Evolutionary conservation across 345 rosid species (phyloP).

Genomic region (Anastatica hierochuntica): DNA sequence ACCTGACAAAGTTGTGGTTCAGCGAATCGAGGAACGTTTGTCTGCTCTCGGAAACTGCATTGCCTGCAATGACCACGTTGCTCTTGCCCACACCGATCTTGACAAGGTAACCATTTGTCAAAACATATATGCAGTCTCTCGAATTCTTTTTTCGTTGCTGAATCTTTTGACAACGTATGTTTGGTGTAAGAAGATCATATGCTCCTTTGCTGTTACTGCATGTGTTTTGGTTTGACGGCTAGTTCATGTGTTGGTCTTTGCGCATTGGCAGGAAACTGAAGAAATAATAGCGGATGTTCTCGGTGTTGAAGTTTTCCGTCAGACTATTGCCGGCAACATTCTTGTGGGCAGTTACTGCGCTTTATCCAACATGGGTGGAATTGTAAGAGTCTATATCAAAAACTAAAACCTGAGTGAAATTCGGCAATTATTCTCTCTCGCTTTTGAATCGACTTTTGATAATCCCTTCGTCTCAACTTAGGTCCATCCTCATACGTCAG

Average conservation of each 20-base stretch:
- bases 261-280: slow-evolving; percentile 59
- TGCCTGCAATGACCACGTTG: slow-evolving; percentile 95
- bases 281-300: slow-evolving; percentile 93
- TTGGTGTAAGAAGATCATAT: no score
- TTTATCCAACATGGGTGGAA: slow-evolving; percentile 81
- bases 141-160: no score
- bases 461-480: slow-evolving; percentile 9
- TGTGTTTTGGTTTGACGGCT: background rate
- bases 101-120: slow-evolving; percentile 29
- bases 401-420: no score
- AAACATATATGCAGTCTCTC: no score
- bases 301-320: slow-evolving; percentile 92
- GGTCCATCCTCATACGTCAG: slow-evolving; percentile 92
- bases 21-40: slow-evolving; percentile 78
- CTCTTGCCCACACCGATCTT: slow-evolving; percentile 87
- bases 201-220: no score
- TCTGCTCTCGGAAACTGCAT: slow-evolving; percentile 95
- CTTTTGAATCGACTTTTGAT: background rate
- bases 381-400: no score
- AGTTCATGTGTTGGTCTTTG: background rate
- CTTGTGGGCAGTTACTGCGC: slow-evolving; percentile 88
- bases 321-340: slow-evolving; percentile 88
- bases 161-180: background rate
- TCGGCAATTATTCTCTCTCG: no score
- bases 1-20: slow-evolving; percentile 88